A percentile compares a stretch with the other conserved stretches of the same genome.
These are phyloP conservation scores for Phytophthora chlamydospora DNA, from an alignment of 352 stramenopile species.

Conservation along the genomic window DNA sequence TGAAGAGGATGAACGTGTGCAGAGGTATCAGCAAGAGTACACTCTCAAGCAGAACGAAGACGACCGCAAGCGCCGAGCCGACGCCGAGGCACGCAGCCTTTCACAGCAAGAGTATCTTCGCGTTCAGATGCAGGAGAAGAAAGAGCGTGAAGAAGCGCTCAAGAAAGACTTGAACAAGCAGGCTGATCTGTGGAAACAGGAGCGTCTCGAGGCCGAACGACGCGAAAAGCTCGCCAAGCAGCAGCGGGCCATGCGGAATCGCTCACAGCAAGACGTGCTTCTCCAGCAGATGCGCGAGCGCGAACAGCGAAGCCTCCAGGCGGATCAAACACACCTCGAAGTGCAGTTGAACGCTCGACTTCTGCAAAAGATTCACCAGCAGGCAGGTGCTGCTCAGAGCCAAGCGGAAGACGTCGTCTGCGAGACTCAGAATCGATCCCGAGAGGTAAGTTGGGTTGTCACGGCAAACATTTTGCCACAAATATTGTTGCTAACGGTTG, in stretches of 20 bases:
- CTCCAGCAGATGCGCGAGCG: conserved; percentile 77
- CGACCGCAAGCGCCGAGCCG: conserved; percentile 55
- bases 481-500: conserved; percentile 6
- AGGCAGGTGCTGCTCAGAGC: conserved; percentile 42
- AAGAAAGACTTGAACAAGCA: conserved; percentile 80
- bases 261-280: conserved; percentile 67
- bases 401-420: conserved; percentile 60
- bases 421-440: conserved; percentile 76
- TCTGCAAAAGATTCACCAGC: conserved; percentile 74
- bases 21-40: conserved; percentile 74
- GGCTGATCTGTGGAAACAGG: conserved; percentile 79
- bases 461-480: too few relatives aligned
- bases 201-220: conserved; percentile 64
- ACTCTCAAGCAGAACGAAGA: conserved; percentile 56
- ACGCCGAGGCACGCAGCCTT: conserved; percentile 54
- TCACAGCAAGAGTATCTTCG: conserved; percentile 63
- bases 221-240: conserved; percentile 54
- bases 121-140: conserved; percentile 77
- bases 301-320: conserved; percentile 57
- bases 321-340: conserved; percentile 75
- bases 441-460: conserved; percentile 48
- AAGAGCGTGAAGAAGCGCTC: conserved; percentile 49
- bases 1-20: conserved; percentile 72
- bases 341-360: conserved; percentile 77
- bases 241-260: conserved; percentile 58